Conservation (phyloP, 2,329 filamentous ascomycete genomes). For the Exophiala sp. region DNA sequence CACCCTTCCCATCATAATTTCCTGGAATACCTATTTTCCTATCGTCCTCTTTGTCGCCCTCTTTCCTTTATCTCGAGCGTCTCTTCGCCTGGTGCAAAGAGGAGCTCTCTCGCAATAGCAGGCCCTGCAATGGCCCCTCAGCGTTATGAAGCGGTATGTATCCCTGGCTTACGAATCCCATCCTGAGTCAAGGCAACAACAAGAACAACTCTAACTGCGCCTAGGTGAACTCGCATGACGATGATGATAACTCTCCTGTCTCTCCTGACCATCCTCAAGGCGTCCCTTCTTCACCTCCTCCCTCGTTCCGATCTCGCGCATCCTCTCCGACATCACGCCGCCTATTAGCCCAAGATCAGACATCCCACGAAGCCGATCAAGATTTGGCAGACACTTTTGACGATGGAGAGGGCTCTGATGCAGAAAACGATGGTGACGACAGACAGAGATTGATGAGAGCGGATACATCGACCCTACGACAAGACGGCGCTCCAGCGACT, state of each 20-base stretch:
- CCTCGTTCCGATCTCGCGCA: constrained; percentile 81
- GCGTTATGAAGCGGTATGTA: constrained; percentile 44
- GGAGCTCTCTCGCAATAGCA: neutral
- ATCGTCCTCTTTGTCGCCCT: neutral
- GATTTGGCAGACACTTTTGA: constrained; percentile 93
- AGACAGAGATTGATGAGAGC: constrained; percentile 78
- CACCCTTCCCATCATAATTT: constrained; percentile 3
- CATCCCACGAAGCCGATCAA: constrained; percentile 58
- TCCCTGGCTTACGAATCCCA: constrained; percentile 13
- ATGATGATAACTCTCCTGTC: constrained; percentile 30
- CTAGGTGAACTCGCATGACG: constrained; percentile 43
- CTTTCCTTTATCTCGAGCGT: neutral
- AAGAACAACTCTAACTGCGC: constrained; percentile 16
- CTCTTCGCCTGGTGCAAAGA: neutral
- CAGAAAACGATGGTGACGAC: constrained; percentile 70
- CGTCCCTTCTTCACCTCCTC: constrained; percentile 45
- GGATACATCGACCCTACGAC: constrained; percentile 36
- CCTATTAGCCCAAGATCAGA: constrained; percentile 49
- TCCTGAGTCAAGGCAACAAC: constrained; percentile 1
- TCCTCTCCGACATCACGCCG: constrained; percentile 58
- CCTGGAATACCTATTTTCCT: neutral
- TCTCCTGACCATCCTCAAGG: constrained; percentile 30
- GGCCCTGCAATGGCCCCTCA: constrained; percentile 42
- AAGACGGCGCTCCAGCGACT: constrained; percentile 9
- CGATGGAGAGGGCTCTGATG: constrained; percentile 66